Evolutionary conservation across 345 rosid species (phyloP), one percentile per base, ranked within the genome.

Genomic region (Psidium friedrichsthalianum): DNA sequence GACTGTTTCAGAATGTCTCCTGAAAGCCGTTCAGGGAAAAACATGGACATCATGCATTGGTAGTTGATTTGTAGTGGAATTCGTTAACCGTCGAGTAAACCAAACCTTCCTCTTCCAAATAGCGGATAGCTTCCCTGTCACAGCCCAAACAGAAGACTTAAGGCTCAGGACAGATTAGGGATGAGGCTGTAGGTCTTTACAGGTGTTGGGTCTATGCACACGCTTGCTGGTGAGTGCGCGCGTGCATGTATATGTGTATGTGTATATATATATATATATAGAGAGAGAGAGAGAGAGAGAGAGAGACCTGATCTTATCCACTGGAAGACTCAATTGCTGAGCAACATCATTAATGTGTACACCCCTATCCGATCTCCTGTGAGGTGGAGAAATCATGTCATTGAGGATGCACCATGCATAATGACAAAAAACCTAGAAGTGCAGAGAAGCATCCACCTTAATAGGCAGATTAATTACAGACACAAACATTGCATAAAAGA

Each of bases 81-180:
- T 97, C 98, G 32, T 95, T 95, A 9, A 84, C 89, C 1, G 95
- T 91, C 0, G 98, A 88, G 92, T 97, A 95, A 83, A 95, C 89
- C 12, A 88, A 82, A 82, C 98, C 96, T 82, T 93, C 95, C 24
- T 87, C 90, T 21, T 88, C 90, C 55, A 95, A 96, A 74, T 42
- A 88, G 56, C 89, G 93, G 36, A 95, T 85, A 55, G 91, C 95
- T 64, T 92, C 92, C 98, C 98, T 95, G 96, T 88, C 87, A 82
- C 80, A 69, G 80, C 47, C 78, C 80, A 69, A 69, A 40, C 47
- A 69, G 20, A 69, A 69, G 80, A 36, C 25, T 69, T 24, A 69
- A 32, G 20, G 25, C 29, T 81, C 76, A 85, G 57, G 89, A 25
- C 82, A 53, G 51, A 74, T 64, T 25, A 32, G 52, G 57, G 54